phyloP scores from a whole-genome alignment of 2,329 filamentous ascomycete genomes.

The Diplodia seriata region DNA sequence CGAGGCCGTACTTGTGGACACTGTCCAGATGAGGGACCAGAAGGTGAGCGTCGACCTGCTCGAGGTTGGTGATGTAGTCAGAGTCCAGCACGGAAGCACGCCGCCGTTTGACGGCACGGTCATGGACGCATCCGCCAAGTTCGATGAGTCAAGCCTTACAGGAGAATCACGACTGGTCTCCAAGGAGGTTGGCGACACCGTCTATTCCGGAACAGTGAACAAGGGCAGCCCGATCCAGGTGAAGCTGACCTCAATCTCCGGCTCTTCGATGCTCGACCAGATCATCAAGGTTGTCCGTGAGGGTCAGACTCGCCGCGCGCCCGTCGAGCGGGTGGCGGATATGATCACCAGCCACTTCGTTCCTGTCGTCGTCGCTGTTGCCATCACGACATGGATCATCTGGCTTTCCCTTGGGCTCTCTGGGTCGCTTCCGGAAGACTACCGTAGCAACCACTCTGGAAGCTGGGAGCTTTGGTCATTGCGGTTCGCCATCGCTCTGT shows the following conservation, averaged over 20 bases:
- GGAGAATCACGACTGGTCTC: slow-evolving; percentile 74
- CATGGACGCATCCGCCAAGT: slow-evolving; percentile 64
- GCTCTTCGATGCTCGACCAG: slow-evolving; percentile 78
- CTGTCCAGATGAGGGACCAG: slow-evolving; percentile 43
- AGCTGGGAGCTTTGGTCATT: slow-evolving; percentile 76
- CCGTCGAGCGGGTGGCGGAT: slow-evolving; percentile 77
- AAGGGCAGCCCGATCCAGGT: slow-evolving; percentile 69
- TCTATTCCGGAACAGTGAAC: slow-evolving; percentile 79
- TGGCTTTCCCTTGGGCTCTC: slow-evolving; percentile 72
- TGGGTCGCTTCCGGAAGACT: slow-evolving; percentile 63
- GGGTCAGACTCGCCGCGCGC: slow-evolving; percentile 76
- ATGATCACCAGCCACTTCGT: slow-evolving; percentile 78
- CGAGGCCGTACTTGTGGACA: slow-evolving; percentile 73
- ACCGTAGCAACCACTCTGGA: slow-evolving; percentile 61
- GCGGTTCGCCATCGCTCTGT: slow-evolving; percentile 84
- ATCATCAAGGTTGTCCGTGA: slow-evolving; percentile 80
- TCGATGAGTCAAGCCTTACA: slow-evolving; percentile 91
- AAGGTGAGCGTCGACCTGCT: slow-evolving; percentile 71
- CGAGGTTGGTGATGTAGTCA: slow-evolving; percentile 62
- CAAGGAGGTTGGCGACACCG: slow-evolving; percentile 67
- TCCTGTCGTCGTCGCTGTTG: slow-evolving; percentile 72
- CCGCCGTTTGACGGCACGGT: slow-evolving; percentile 82
- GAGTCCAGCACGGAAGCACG: slow-evolving; percentile 78
- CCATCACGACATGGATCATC: slow-evolving; percentile 72
- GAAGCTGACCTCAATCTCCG: slow-evolving; percentile 68